Evolutionary conservation across 2,329 filamentous ascomycete species (phyloP).

Genomic region (Talaromyces sp.): DNA sequence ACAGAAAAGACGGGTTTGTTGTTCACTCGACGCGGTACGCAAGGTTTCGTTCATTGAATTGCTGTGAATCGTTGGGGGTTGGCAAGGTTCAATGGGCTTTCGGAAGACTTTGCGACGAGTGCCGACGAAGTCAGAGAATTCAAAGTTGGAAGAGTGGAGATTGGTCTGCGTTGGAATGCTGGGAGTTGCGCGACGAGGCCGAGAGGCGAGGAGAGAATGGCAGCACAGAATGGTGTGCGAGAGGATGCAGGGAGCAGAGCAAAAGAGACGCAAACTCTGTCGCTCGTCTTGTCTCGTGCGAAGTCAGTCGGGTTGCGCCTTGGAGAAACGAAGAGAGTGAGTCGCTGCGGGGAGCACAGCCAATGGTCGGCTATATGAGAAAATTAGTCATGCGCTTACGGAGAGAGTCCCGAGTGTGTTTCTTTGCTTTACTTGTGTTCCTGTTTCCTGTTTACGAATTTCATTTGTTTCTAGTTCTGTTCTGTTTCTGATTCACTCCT

Average conservation of each 20-base stretch:
- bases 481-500: too few species aligned
- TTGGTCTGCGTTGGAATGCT: neutral
- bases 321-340: neutral
- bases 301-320: neutral
- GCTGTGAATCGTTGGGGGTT: neutral
- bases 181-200: neutral
- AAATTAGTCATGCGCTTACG: neutral
- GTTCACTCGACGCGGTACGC: neutral
- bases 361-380: slow-evolving; percentile 1
- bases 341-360: slow-evolving; percentile 1
- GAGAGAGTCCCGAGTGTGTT: neutral
- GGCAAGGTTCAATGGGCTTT: neutral
- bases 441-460: neutral
- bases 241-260: neutral
- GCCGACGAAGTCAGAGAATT: neutral
- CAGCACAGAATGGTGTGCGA: neutral
- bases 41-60: neutral
- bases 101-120: neutral
- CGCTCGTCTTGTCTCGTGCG: neutral
- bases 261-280: neutral
- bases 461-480: neutral
- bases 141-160: slow-evolving; percentile 9
- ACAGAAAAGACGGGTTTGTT: neutral
- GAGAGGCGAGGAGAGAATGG: neutral
- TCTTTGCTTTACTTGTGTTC: too few species aligned